Percentiles rank a stretch among this genome's conserved stretches.
Conservation (phyloP, 2,329 filamentous ascomycete species). For the Colletotrichum cuscutae region DNA sequence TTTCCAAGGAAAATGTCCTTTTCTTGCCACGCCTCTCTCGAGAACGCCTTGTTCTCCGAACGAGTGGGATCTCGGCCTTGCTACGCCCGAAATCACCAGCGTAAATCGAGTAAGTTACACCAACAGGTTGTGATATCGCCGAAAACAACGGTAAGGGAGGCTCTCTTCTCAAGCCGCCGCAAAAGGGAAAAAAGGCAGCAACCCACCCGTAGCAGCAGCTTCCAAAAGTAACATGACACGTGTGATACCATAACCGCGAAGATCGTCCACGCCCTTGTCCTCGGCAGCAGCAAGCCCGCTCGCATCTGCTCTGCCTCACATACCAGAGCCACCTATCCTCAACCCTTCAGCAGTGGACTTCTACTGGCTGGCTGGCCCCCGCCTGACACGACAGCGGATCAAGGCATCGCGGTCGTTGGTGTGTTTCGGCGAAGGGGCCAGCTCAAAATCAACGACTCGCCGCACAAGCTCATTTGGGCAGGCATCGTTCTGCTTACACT, state of each 20-base stretch:
- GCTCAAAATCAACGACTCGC: constrained; percentile 14
- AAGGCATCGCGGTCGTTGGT: background rate
- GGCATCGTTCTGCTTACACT: background rate
- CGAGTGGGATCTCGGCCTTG: background rate
- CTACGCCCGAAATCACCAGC: background rate
- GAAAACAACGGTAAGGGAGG: background rate
- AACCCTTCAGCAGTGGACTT: background rate
- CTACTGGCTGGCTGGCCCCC: background rate
- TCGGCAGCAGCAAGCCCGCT: background rate
- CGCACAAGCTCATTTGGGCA: background rate
- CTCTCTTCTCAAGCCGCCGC: too few species aligned
- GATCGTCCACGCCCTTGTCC: background rate
- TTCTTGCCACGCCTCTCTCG: background rate
- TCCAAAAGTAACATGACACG: background rate
- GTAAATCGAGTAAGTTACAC: background rate
- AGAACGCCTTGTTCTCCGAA: background rate
- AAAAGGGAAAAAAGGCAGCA: background rate
- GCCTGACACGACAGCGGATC: background rate
- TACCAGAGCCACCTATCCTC: too few species aligned
- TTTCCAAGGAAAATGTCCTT: background rate
- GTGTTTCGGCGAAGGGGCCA: background rate
- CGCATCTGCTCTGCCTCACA: background rate
- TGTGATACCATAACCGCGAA: background rate
- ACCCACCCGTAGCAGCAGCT: background rate
- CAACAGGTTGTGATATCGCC: background rate